Evolutionary conservation across 2,329 filamentous ascomycete species (phyloP).

Genomic region (Fusarium robinianum): DNA sequence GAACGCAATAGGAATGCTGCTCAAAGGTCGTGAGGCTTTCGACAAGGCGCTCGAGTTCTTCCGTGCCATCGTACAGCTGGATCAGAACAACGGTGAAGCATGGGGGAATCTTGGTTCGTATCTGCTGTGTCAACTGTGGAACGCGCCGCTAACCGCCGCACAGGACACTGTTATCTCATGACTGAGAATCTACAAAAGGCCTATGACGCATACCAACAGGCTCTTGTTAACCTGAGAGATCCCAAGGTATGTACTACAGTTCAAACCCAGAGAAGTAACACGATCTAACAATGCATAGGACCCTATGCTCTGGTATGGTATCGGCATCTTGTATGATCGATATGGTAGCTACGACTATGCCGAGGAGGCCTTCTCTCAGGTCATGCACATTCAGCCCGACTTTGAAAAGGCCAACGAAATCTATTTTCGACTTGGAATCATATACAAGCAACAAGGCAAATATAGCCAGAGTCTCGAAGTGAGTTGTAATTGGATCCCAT

Average conservation of each 20-base stretch:
- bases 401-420: conserved; percentile 99
- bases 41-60: conserved; percentile 93
- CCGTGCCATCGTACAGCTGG: conserved; percentile 86
- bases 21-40: conserved; percentile 91
- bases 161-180: conserved; percentile 98
- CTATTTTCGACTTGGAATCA: conserved; percentile 98
- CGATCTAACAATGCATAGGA: conserved; percentile 60
- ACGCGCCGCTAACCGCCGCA: conserved; percentile 21
- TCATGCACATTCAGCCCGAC: conserved; percentile 97
- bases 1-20: conserved; percentile 90
- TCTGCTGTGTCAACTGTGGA: conserved; percentile 5
- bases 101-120: conserved; percentile 88
- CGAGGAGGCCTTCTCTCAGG: conserved; percentile 96
- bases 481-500: conserved; percentile 38
- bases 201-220: conserved; percentile 95
- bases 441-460: conserved; percentile 98
- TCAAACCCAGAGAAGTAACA: not conserved
- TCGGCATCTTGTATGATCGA: conserved; percentile 94
- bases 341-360: conserved; percentile 97
- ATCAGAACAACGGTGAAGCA: conserved; percentile 87
- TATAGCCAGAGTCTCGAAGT: conserved; percentile 91
- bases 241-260: conserved; percentile 71
- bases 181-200: conserved; percentile 97
- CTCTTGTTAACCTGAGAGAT: conserved; percentile 87
- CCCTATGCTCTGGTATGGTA: conserved; percentile 98